Conservation (phyloP, 2,329 filamentous ascomycete genomes). For the Dothideomycetes sp. region DNA sequence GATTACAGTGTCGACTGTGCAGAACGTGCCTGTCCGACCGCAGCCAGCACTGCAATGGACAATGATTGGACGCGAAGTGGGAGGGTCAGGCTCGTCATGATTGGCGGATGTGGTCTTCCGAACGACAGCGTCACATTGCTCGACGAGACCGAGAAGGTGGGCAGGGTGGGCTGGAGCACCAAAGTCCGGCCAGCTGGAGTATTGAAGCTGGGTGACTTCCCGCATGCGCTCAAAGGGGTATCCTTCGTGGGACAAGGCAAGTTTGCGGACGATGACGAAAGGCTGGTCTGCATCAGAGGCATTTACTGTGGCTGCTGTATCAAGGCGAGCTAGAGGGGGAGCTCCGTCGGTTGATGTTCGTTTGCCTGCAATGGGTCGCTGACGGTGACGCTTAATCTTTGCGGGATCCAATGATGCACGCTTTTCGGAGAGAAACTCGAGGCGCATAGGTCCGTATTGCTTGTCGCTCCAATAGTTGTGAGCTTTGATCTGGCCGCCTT, state of each 20-base stretch:
- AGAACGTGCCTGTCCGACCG: slow-evolving; percentile 91
- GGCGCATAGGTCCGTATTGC: slow-evolving; percentile 65
- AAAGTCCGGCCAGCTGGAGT: slow-evolving; percentile 95
- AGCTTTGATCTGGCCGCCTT: slow-evolving; percentile 88
- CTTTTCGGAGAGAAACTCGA: slow-evolving; percentile 72
- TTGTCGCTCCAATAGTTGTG: slow-evolving; percentile 83
- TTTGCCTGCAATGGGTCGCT: slow-evolving; percentile 25
- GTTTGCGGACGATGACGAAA: slow-evolving; percentile 75
- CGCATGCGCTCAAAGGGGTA: slow-evolving; percentile 77
- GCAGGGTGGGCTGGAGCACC: slow-evolving; percentile 81
- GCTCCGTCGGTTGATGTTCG: slow-evolving; percentile 23
- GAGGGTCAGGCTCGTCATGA: slow-evolving; percentile 36
- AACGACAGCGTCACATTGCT: slow-evolving; percentile 69
- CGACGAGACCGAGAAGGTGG: slow-evolving; percentile 79
- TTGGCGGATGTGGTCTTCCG: slow-evolving; percentile 32
- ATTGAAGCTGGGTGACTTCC: slow-evolving; percentile 90
- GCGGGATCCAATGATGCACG: slow-evolving; percentile 62
- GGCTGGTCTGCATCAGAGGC: slow-evolving; percentile 45
- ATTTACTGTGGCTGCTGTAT: slow-evolving; percentile 14
- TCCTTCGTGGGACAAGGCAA: slow-evolving; percentile 64
- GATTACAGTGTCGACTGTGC: slow-evolving; percentile 88
- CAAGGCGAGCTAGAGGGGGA: slow-evolving; percentile 16
- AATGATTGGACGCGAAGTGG: slow-evolving; percentile 57
- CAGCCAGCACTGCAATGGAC: slow-evolving; percentile 96
- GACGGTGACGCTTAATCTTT: slow-evolving; percentile 35